A percentile compares a stretch with the other conserved stretches of the same genome.
Conservation (phyloP, 2,329 filamentous ascomycete species). For the Coniella vitis region DNA sequence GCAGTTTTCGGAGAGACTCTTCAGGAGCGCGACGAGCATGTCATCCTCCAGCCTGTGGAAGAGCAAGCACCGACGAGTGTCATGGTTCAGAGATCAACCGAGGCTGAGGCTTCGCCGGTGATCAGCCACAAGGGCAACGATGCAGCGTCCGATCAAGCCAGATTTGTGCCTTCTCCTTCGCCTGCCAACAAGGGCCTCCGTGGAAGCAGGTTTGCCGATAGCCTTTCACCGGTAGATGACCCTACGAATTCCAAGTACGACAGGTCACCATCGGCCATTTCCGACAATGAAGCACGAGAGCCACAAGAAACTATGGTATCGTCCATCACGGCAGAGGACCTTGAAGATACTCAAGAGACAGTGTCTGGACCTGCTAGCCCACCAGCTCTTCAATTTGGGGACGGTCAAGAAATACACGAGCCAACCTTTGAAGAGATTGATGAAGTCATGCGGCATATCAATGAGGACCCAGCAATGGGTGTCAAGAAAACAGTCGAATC, state of each 20-base stretch:
- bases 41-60: slow-evolving; percentile 1
- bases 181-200: slow-evolving; percentile 22
- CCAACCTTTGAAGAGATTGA: slow-evolving; percentile 79
- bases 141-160: slow-evolving; percentile 1
- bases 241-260: slow-evolving; percentile 43
- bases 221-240: slow-evolving; percentile 28
- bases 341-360: slow-evolving; percentile 25
- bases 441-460: slow-evolving; percentile 82
- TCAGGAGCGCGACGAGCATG: slow-evolving; percentile 6
- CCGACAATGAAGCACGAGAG: slow-evolving; percentile 17
- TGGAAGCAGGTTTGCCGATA: slow-evolving; percentile 28
- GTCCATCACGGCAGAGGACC: slow-evolving; percentile 22
- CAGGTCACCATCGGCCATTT: slow-evolving; percentile 26
- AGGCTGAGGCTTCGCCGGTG: slow-evolving; percentile 23
- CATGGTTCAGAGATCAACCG: slow-evolving; percentile 18
- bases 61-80: slow-evolving; percentile 16
- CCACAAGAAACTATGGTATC: slow-evolving; percentile 16
- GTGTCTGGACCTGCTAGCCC: slow-evolving; percentile 25
- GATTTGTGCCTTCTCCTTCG: slow-evolving; percentile 15
- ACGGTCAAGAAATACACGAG: slow-evolving; percentile 19
- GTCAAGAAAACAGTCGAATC: slow-evolving; percentile 55
- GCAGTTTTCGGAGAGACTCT: slow-evolving; percentile 14
- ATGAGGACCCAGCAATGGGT: slow-evolving; percentile 67
- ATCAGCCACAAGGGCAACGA: slow-evolving; percentile 3
- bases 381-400: slow-evolving; percentile 21